Evolutionary conservation across 2,329 filamentous ascomycete genomes (phyloP).

Genomic region (Verticillium tricorpus): DNA sequence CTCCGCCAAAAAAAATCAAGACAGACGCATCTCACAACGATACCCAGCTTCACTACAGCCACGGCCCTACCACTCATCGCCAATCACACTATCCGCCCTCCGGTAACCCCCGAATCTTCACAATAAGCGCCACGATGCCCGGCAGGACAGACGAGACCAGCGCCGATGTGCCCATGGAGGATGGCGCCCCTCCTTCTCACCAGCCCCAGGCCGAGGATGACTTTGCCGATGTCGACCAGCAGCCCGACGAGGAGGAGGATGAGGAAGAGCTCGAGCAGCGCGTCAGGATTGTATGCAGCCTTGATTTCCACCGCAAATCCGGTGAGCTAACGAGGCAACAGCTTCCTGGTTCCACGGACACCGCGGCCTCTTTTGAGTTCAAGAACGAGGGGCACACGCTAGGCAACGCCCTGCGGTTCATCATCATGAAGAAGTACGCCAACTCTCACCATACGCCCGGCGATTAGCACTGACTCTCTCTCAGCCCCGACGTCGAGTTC

Average conservation of each 20-base stretch:
- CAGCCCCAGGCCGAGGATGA: conserved; percentile 27
- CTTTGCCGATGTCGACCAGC: conserved; percentile 26
- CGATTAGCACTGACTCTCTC: conserved; percentile 2
- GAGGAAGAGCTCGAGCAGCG: conserved; percentile 51
- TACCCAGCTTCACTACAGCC: background rate
- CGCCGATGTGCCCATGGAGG: conserved; percentile 29
- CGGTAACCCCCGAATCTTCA: background rate
- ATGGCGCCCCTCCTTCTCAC: conserved; percentile 25
- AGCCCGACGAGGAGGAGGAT: conserved; percentile 38
- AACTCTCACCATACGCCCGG: too few species aligned
- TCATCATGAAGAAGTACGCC: conserved; percentile 94
- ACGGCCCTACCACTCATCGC: background rate
- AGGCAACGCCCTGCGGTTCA: conserved; percentile 87
- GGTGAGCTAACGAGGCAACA: conserved; percentile 29
- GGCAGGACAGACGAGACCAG: conserved; percentile 38
- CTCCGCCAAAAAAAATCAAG: background rate
- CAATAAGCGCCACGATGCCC: conserved; percentile 28
- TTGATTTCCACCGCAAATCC: background rate
- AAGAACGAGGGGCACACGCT: conserved; percentile 91
- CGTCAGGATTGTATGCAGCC: conserved; percentile 53
- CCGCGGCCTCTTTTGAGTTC: conserved; percentile 92
- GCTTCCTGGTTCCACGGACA: conserved; percentile 81
- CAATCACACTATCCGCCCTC: background rate
- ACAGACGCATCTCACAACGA: background rate
- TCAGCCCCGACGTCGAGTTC: conserved; percentile 91